Base-by-base conservation (phyloP, 78 protist genomes). In the Bigelowiella natans region DNA sequence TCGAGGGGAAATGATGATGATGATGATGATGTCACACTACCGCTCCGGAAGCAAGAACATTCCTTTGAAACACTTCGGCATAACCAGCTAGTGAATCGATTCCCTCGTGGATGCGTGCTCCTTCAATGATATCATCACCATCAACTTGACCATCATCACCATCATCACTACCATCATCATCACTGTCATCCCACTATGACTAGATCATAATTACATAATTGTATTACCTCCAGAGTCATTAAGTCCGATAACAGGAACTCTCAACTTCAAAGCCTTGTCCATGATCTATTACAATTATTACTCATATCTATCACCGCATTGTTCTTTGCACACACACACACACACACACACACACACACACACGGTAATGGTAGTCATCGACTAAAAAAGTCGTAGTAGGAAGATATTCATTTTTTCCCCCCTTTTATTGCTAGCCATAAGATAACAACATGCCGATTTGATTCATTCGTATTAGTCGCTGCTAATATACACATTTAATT, bases 71-170 rank as follows among this genome's bases (percentile, higher is more conserved):
- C 34, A 95, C 96, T 28, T 88, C 99, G 0, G 99, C 97, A 87
- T 97, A 97, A 87, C 98, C 99, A 2, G 96, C 98, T 30, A 98
- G 94, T 1, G 99, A 96, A 34, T 93, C 98, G 31, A 98, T 94
- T 39, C 99, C 99, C 88, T 98, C 99, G 89, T 97, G 99, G 83
- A 98, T 98, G 88, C 97, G 88, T 88, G 99, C 99, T 28, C 99
- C 99, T 26, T 98, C 98, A 18, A 96, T 94, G n/a, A n/a, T n/a
- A n/a, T n/a, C n/a, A n/a, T n/a, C n/a, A n/a, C n/a, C n/a, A n/a
- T n/a, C n/a, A n/a, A n/a, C n/a, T n/a, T n/a, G n/a, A n/a, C n/a
- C n/a, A n/a, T n/a, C n/a, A n/a, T n/a, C n/a, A n/a, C n/a, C n/a
- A n/a, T n/a, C n/a, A n/a, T n/a, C n/a, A n/a, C n/a, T n/a, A n/a